phyloP scores from a whole-genome alignment of 179 eudicot genomes.

The Camellia oleifera region DNA sequence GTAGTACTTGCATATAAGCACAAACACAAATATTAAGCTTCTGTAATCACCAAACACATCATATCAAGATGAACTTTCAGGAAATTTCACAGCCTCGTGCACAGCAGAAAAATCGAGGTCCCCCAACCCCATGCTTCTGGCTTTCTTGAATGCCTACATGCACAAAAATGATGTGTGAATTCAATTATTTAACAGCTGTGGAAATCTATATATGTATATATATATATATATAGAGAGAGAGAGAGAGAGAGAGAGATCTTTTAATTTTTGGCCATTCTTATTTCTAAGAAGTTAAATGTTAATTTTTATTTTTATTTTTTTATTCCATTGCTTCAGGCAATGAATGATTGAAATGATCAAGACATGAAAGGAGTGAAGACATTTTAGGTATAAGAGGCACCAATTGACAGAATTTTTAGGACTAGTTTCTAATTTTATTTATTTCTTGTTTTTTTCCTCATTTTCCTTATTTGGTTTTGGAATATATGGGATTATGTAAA shows the following conservation, averaged over 20 bases:
- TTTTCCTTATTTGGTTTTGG: too few relatives aligned
- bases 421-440: too few relatives aligned
- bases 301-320: neutral
- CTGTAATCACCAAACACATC: neutral
- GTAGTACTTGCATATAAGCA: neutral
- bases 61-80: constrained; percentile 37
- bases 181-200: neutral
- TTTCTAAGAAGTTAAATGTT: neutral
- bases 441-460: too few relatives aligned
- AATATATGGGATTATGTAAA: too few relatives aligned
- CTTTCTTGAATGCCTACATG: constrained; percentile 83
- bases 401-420: too few relatives aligned
- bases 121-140: constrained; percentile 83
- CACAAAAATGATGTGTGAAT: neutral
- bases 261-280: neutral
- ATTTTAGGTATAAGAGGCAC: too few relatives aligned
- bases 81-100: constrained; percentile 56
- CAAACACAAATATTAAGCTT: neutral
- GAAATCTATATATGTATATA: too few relatives aligned
- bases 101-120: constrained; percentile 96
- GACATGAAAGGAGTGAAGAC: too few relatives aligned
- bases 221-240: too few relatives aligned
- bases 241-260: neutral
- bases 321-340: neutral
- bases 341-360: neutral